A percentile compares a stretch with the other conserved stretches of the same genome.
Evolutionary conservation across 2,329 filamentous ascomycete species (phyloP).

Genomic region (Diaporthe sp.): DNA sequence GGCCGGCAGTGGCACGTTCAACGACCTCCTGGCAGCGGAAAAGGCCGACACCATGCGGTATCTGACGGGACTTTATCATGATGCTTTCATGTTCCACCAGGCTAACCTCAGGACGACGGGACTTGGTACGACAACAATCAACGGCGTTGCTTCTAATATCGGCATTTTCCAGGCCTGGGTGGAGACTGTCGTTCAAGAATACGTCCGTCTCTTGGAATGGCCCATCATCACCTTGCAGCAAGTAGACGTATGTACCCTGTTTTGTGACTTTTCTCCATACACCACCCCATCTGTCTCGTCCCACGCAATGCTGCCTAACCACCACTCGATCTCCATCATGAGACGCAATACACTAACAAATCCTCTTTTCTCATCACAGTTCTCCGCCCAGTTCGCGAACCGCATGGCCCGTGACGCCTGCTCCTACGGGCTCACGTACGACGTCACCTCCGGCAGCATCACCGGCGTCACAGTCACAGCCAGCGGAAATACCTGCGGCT

Average conservation of each 20-base stretch:
- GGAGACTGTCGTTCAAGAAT: conserved; percentile 10
- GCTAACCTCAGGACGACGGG: conserved; percentile 11
- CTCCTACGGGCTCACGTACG: conserved; percentile 8
- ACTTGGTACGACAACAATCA: conserved; percentile 26
- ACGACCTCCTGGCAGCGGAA: conserved; percentile 20
- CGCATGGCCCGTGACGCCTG: conserved; percentile 22
- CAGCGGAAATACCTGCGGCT: conserved; percentile 16
- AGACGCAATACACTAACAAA: not conserved
- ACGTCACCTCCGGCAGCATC: conserved; percentile 7
- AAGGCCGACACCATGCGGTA: conserved; percentile 19
- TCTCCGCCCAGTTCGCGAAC: conserved; percentile 1
- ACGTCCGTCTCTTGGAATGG: conserved; percentile 12
- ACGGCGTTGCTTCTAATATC: conserved; percentile 6
- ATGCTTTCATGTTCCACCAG: conserved; percentile 25
- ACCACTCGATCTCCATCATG: not conserved
- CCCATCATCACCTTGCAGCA: conserved; percentile 9
- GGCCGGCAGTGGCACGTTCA: not conserved
- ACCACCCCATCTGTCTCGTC: not conserved
- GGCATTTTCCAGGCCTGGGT: conserved; percentile 31
- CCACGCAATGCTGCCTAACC: not conserved
- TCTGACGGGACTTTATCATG: conserved; percentile 1
- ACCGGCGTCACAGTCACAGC: conserved; percentile 27
- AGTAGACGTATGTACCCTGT: not conserved
- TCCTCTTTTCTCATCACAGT: not conserved
- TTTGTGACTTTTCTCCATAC: not conserved